Evolutionary conservation across 257 asterid species (phyloP), one percentile per base, ranked within the genome.

Genomic region (Capsicum rhomboideum): DNA sequence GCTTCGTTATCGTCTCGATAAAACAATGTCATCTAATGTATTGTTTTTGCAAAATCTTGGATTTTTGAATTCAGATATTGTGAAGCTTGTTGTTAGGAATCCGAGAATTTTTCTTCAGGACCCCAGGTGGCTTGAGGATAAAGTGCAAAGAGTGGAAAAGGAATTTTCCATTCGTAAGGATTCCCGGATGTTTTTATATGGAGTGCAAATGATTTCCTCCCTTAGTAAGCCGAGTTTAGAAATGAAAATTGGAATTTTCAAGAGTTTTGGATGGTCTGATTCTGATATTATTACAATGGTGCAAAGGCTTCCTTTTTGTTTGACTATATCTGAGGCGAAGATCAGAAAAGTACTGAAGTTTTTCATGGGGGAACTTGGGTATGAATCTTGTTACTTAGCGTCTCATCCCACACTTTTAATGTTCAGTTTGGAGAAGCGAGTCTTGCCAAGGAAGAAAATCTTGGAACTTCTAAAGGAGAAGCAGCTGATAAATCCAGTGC

Each of bases 231-330:
- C 83, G 3, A 87, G 31, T 6, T 10, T 85, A 8, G 86, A 81
- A 10, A 64, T 13, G 64, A 84, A 85, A 79, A 79, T 64, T 56
- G 78, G 17, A 7, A 6, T 83, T 29, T 88, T 86, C 40, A 85
- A 82, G 85, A 85, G 89, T 53, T 84, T 74, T 61, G 89, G 87
- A 6, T 84, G 83, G 86, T 74, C 87, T 10, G 86, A 85, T 34
- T 37, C 59, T 6, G 75, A 86, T 46, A 83, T 84, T 58, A 40
- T 6, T 50, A 77, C 56, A 29, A 28, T 84, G 84, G 82, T 78
- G 83, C 72, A 80, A 80, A 80, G 66, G 55, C 83, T 56, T 13
- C 77, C 83, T 59, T 66, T 56, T 37, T 80, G 68, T 59, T 80
- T 80, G 71, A 42, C 59, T 58, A 6, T 34, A 17, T 80, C 83